A percentile compares a stretch with the other conserved stretches of the same genome.
These are phyloP conservation scores for Penicillium expansum DNA, from an alignment of 2,329 filamentous ascomycete genomes.

Conservation along the genomic window DNA sequence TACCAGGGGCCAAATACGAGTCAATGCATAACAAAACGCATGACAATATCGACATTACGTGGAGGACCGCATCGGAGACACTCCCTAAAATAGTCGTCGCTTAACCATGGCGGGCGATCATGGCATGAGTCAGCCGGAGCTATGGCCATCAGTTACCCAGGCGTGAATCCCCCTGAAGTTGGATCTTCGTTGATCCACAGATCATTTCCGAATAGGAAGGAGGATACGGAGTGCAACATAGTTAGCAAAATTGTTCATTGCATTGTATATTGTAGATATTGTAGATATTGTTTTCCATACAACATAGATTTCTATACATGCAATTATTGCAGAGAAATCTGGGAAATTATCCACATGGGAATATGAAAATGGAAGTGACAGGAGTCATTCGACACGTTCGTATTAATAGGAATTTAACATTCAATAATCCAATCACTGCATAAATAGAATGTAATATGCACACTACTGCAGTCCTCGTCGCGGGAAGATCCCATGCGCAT, in stretches of 20 bases:
- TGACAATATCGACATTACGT: slow-evolving; percentile 2
- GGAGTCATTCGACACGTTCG: neutral
- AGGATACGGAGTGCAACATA: too few relatives aligned
- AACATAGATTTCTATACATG: neutral
- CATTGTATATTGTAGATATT: too few relatives aligned
- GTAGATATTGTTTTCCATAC: neutral
- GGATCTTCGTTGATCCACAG: slow-evolving; percentile 13
- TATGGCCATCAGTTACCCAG: slow-evolving; percentile 29
- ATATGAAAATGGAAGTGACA: neutral
- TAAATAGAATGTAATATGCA: neutral
- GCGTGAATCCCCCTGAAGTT: slow-evolving; percentile 6
- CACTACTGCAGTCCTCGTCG: slow-evolving; percentile 3
- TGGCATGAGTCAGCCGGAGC: slow-evolving; percentile 17
- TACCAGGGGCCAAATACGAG: slow-evolving; percentile 4
- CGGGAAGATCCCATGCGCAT: slow-evolving; percentile 10
- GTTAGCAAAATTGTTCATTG: neutral
- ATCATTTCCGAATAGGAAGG: slow-evolving; percentile 24
- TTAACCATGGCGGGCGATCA: slow-evolving; percentile 13
- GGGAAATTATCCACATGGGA: neutral
- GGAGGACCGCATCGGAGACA: slow-evolving; percentile 16
- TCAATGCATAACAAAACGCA: neutral
- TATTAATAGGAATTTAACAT: neutral
- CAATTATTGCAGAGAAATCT: neutral
- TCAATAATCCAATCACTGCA: neutral
- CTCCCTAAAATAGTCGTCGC: slow-evolving; percentile 19